A percentile compares a stretch with the other conserved stretches of the same genome.
phyloP scores from a whole-genome alignment of 208 protist genomes.

The Zelonia costaricensis region DNA sequence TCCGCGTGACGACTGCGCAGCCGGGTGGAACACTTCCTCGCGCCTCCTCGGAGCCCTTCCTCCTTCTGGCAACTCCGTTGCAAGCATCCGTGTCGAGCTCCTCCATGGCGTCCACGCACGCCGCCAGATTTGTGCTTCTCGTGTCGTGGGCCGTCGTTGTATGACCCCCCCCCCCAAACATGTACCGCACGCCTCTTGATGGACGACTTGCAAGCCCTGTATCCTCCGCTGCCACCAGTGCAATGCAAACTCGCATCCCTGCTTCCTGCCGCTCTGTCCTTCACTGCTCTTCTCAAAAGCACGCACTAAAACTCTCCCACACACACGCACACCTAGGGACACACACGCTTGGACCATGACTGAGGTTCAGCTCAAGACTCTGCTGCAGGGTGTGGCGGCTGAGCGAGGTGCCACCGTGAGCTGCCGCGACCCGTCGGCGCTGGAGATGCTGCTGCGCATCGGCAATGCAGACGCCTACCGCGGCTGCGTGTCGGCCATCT shows the following conservation, averaged over 20 bases:
- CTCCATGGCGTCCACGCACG: no score
- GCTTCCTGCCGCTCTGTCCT: not conserved
- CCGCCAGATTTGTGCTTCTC: no score
- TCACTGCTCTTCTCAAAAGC: not conserved
- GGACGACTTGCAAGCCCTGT: no score
- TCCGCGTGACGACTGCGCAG: no score
- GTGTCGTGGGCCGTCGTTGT: no score
- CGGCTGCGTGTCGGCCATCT: conserved; percentile 23
- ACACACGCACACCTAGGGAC: not conserved
- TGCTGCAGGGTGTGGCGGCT: conserved; percentile 21
- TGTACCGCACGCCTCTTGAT: no score
- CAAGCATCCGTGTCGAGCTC: no score
- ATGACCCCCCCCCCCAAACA: no score
- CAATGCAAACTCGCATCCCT: not conserved
- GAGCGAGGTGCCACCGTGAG: conserved; percentile 32
- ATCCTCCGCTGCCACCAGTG: not conserved
- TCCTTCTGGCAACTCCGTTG: no score
- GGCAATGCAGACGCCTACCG: conserved; percentile 20
- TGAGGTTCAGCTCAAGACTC: conserved; percentile 5
- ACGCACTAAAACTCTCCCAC: not conserved
- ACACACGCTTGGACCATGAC: conserved; percentile 1
- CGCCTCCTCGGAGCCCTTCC: no score
- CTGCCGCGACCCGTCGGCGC: conserved; percentile 33
- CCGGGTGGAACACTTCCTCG: no score
- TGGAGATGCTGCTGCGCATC: conserved; percentile 37